These are phyloP conservation scores for Ogataea degrootiae DNA, from an alignment of 805 yeast species.

Conservation along the genomic window DNA sequence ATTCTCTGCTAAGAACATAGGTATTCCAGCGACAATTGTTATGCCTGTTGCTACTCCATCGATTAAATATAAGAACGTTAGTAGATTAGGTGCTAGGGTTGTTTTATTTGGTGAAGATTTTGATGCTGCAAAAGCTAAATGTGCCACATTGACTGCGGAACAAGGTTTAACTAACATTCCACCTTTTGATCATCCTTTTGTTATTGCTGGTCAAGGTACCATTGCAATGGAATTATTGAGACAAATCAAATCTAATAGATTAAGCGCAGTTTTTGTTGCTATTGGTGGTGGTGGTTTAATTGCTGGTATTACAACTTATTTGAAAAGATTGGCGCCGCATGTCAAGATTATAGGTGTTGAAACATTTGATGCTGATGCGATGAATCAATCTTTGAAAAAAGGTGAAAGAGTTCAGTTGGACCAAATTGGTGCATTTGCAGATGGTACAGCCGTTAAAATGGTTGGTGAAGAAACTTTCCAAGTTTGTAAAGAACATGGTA, in stretches of 20 bases:
- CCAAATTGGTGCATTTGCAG: constrained; percentile 95
- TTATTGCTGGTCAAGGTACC: constrained; percentile 98
- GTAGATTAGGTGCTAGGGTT: constrained; percentile 90
- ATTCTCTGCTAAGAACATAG: constrained; percentile 75
- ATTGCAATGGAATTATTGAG: constrained; percentile 89
- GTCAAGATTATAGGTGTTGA: constrained; percentile 94
- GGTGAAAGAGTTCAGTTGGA: constrained; percentile 52
- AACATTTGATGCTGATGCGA: constrained; percentile 92
- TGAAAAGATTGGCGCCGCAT: constrained; percentile 97
- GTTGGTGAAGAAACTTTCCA: constrained; percentile 91
- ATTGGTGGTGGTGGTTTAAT: constrained; percentile 97
- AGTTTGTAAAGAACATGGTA: constrained; percentile 58
- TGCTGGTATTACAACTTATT: constrained; percentile 85
- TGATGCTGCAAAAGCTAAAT: constrained; percentile 91
- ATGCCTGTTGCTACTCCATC: constrained; percentile 98
- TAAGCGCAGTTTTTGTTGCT: constrained; percentile 85
- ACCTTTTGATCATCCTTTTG: constrained; percentile 98
- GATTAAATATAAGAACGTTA: constrained; percentile 87
- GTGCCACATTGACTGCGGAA: constrained; percentile 62
- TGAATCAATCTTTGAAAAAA: constrained; percentile 61
- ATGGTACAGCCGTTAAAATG: constrained; percentile 92
- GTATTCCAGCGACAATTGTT: constrained; percentile 92
- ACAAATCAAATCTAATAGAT: constrained; percentile 71
- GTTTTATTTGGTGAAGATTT: constrained; percentile 92
- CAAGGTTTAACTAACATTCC: constrained; percentile 85